phyloP scores from a whole-genome alignment of 2,329 filamentous ascomycete genomes.

The Colletotrichum nymphaeae region DNA sequence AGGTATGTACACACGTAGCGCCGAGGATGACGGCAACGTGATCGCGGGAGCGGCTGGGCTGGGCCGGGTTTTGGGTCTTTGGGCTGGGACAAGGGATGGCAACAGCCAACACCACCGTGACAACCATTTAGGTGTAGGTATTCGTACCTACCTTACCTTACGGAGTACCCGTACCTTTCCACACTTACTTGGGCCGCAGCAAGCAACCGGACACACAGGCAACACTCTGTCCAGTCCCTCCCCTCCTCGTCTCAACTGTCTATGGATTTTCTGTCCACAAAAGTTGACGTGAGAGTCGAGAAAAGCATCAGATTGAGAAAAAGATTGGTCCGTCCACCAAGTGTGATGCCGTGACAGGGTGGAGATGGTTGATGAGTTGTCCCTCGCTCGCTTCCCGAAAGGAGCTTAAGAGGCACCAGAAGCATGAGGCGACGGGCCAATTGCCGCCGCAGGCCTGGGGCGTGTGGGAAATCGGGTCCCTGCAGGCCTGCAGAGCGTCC shows the following conservation, averaged over 20 bases:
- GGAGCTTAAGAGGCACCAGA: constrained; percentile 18
- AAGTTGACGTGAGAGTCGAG: neutral
- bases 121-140: too few species aligned
- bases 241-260: neutral
- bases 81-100: constrained; percentile 4
- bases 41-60: constrained; percentile 33
- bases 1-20: constrained; percentile 22
- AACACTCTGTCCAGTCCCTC: neutral
- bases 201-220: neutral
- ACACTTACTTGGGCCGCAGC: too few species aligned
- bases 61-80: constrained; percentile 24
- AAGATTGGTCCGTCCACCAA: neutral
- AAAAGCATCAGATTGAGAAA: neutral
- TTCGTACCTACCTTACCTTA: too few species aligned
- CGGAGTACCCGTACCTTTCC: too few species aligned
- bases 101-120: neutral
- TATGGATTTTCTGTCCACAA: neutral
- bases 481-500: neutral
- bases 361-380: constrained; percentile 35
- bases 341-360: constrained; percentile 15
- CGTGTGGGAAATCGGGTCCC: constrained; percentile 22
- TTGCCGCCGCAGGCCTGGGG: constrained; percentile 33
- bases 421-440: constrained; percentile 25
- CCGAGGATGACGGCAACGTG: constrained; percentile 13
- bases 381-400: constrained; percentile 34